Conservation (phyloP, 306 rosid genomes). For the Malus sylvestris region DNA sequence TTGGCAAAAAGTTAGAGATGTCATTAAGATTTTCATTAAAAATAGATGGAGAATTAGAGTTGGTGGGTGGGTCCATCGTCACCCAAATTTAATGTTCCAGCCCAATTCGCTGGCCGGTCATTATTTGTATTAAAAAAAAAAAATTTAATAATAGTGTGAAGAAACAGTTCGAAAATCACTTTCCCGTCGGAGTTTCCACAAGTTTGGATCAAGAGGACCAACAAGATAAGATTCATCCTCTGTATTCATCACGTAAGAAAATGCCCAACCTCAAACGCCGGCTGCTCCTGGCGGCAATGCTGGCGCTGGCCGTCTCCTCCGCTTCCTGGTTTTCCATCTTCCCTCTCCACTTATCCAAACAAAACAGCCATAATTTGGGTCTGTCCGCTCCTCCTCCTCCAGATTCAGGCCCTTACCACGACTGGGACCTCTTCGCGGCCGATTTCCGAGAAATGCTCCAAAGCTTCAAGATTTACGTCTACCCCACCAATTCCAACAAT, state of each 20-base stretch:
- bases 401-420: constrained; percentile 20
- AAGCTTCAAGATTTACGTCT: constrained; percentile 18
- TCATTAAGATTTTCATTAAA: too few relatives aligned
- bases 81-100: too few relatives aligned
- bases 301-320: neutral
- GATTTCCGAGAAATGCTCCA: constrained; percentile 21
- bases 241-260: neutral
- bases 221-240: neutral
- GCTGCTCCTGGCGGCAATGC: neutral
- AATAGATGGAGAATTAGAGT: too few relatives aligned
- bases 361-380: neutral
- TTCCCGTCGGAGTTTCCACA: too few relatives aligned
- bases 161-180: too few relatives aligned
- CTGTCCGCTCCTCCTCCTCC: neutral
- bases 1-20: too few relatives aligned
- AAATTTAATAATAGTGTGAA: too few relatives aligned
- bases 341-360: neutral
- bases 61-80: too few relatives aligned
- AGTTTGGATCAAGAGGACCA: neutral
- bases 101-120: too few relatives aligned
- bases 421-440: constrained; percentile 17
- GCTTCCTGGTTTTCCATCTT: neutral
- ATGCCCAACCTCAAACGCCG: constrained; percentile 2
- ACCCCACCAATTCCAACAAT: neutral
- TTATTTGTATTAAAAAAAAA: too few relatives aligned